phyloP scores from a whole-genome alignment of 1,284 basidiomycete genomes.

The Marasmius tenuissimus region DNA sequence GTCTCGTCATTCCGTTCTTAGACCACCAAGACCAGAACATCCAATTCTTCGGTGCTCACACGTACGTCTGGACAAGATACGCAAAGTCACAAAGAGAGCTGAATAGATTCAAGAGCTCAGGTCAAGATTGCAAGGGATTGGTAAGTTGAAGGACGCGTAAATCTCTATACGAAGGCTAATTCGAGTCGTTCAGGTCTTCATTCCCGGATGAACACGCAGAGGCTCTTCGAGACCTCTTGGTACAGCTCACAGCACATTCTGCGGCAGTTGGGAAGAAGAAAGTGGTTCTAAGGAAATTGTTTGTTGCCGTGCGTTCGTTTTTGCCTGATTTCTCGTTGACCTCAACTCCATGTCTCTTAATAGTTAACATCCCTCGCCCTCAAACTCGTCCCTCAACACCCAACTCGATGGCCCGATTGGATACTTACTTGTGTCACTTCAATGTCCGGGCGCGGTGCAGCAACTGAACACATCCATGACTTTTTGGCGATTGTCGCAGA shows the following conservation, averaged over 20 bases:
- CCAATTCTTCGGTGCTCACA: slow-evolving; percentile 91
- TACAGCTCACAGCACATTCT: slow-evolving; percentile 63
- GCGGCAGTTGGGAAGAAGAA: slow-evolving; percentile 54
- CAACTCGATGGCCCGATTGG: slow-evolving; percentile 71
- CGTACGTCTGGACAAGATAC: slow-evolving; percentile 26
- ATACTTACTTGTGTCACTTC: slow-evolving; percentile 57
- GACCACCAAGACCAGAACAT: slow-evolving; percentile 75
- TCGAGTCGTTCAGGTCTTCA: slow-evolving; percentile 46
- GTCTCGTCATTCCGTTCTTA: slow-evolving; percentile 72
- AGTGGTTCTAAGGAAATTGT: slow-evolving; percentile 82
- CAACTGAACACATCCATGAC: slow-evolving; percentile 64
- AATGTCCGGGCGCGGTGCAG: slow-evolving; percentile 56
- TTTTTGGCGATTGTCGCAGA: slow-evolving; percentile 85
- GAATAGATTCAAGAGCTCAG: slow-evolving; percentile 45
- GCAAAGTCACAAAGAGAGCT: neutral
- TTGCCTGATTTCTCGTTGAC: slow-evolving; percentile 4
- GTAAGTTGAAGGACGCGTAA: slow-evolving; percentile 42
- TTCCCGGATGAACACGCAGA: slow-evolving; percentile 57
- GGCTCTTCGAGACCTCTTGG: slow-evolving; percentile 57
- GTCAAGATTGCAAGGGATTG: slow-evolving; percentile 91
- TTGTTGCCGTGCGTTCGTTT: slow-evolving; percentile 68
- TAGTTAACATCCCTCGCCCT: slow-evolving; percentile 77
- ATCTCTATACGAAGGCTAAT: neutral
- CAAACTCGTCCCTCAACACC: slow-evolving; percentile 61
- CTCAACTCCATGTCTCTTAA: slow-evolving; percentile 5